Evolutionary conservation across 495 filamentous ascomycete genomes (phyloP).

Genomic region (Podospora didyma): DNA sequence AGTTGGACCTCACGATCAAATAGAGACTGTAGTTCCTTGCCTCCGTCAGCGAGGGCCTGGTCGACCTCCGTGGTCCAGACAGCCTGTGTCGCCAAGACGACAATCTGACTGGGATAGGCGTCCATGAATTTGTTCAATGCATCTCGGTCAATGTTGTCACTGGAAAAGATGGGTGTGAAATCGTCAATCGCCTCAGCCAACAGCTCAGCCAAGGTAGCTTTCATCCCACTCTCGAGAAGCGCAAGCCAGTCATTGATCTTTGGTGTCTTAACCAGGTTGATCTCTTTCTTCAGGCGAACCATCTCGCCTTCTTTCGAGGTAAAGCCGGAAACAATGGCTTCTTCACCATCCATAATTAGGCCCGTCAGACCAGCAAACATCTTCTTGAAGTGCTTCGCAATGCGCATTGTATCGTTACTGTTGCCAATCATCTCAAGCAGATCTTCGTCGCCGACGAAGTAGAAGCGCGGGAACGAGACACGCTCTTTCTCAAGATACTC

Average conservation of each 20-base stretch:
- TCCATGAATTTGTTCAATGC: constrained; percentile 73
- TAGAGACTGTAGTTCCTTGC: constrained; percentile 59
- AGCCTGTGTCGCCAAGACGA: constrained; percentile 91
- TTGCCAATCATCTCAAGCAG: constrained; percentile 99
- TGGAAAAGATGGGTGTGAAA: constrained; percentile 66
- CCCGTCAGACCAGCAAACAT: constrained; percentile 97
- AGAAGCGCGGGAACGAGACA: constrained; percentile 95
- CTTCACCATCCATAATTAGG: constrained; percentile 77
- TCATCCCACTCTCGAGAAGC: constrained; percentile 89
- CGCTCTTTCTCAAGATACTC: constrained; percentile 98
- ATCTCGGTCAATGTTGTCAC: constrained; percentile 58
- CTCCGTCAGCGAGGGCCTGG: constrained; percentile 64
- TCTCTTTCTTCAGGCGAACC: constrained; percentile 79
- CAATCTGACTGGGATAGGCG: constrained; percentile 86
- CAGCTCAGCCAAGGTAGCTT: constrained; percentile 83
- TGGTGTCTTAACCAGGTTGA: constrained; percentile 87
- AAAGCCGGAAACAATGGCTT: constrained; percentile 82
- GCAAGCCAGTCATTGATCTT: constrained; percentile 98
- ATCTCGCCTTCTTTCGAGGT: constrained; percentile 94
- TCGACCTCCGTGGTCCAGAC: constrained; percentile 89
- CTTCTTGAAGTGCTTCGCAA: constrained; percentile 98
- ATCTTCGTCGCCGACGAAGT: constrained; percentile 98
- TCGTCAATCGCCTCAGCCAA: constrained; percentile 80
- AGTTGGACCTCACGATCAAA: constrained; percentile 74
- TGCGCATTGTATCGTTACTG: constrained; percentile 90